These are phyloP conservation scores for Linum lewisii DNA, from an alignment of 345 rosid genomes.

Conservation along the genomic window DNA sequence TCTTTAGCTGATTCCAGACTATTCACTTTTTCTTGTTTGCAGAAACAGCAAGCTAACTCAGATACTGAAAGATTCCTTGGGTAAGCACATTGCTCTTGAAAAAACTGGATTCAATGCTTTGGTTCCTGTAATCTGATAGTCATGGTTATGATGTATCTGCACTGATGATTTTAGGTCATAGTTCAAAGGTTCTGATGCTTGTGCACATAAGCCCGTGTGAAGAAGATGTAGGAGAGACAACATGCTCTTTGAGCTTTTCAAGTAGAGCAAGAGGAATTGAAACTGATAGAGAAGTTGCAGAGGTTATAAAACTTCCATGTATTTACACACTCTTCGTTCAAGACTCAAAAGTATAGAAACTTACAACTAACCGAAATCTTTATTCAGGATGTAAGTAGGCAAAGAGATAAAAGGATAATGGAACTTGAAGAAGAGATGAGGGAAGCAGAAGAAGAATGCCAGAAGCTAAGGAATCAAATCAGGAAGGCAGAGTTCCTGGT, in stretches of 20 bases:
- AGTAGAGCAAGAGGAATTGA: constrained; percentile 80
- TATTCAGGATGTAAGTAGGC: constrained; percentile 48
- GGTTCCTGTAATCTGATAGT: background rate
- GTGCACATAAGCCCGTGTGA: constrained; percentile 75
- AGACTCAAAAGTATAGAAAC: background rate
- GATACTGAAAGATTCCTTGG: constrained; percentile 88
- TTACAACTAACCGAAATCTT: constrained; percentile 6
- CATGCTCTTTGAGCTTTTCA: constrained; percentile 73
- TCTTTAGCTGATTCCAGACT: constrained; percentile 4
- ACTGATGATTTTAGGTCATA: constrained; percentile 34
- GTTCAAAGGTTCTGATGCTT: constrained; percentile 85
- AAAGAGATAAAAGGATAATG: constrained; percentile 38
- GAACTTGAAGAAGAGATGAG: constrained; percentile 57
- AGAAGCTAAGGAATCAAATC: constrained; percentile 29
- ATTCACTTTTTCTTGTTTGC: constrained; percentile 31
- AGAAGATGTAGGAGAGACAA: constrained; percentile 71
- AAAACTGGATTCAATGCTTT: no score
- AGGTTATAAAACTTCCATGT: constrained; percentile 22
- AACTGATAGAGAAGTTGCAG: constrained; percentile 40
- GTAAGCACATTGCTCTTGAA: constrained; percentile 24
- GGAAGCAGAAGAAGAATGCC: constrained; percentile 47
- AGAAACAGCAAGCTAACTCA: constrained; percentile 97
- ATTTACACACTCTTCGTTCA: background rate
- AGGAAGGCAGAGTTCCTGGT: constrained; percentile 42
- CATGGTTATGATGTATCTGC: constrained; percentile 5